Percentiles rank a stretch among this genome's conserved stretches.
phyloP scores from a whole-genome alignment of 352 stramenopile species.

The Aphanomyces stellatus region DNA sequence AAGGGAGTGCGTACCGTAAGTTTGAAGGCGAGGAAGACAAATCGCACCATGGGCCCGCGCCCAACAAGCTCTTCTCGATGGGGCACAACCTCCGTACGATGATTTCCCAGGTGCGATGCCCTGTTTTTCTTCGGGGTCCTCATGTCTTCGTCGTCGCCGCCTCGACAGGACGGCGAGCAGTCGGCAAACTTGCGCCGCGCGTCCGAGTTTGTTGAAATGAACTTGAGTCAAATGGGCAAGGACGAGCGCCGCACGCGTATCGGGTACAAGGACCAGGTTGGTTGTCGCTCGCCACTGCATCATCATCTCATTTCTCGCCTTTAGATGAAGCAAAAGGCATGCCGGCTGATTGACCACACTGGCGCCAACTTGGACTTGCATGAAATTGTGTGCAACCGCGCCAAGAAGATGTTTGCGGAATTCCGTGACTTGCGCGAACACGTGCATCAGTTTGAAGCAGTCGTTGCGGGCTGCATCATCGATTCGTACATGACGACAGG shows the following conservation, averaged over 20 bases:
- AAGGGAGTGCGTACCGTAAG: conserved; percentile 93
- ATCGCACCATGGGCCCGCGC: conserved; percentile 91
- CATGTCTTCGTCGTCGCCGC: conserved; percentile 8
- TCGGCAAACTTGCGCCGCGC: conserved; percentile 71
- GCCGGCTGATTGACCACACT: conserved; percentile 83
- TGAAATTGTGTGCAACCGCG: conserved; percentile 90
- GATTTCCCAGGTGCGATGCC: conserved; percentile 80
- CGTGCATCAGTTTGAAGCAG: conserved; percentile 91
- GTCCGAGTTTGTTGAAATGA: conserved; percentile 93
- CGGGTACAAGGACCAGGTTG: conserved; percentile 96
- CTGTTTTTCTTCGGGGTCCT: not conserved
- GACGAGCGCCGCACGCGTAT: conserved; percentile 92
- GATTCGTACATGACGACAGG: conserved; percentile 77
- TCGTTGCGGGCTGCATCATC: conserved; percentile 84
- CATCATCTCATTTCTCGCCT: conserved; percentile 25
- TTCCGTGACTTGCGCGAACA: conserved; percentile 95
- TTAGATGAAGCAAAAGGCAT: conserved; percentile 92
- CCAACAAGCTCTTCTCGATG: conserved; percentile 93
- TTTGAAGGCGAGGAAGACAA: conserved; percentile 97
- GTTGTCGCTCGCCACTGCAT: conserved; percentile 11
- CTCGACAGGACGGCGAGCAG: conserved; percentile 72
- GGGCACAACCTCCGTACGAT: conserved; percentile 93
- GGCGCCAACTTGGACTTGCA: conserved; percentile 93
- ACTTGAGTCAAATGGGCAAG: conserved; percentile 95
- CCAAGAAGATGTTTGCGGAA: conserved; percentile 94